phyloP scores from a whole-genome alignment of 2,329 filamentous ascomycete species.

The Ophiobolus disseminans region DNA sequence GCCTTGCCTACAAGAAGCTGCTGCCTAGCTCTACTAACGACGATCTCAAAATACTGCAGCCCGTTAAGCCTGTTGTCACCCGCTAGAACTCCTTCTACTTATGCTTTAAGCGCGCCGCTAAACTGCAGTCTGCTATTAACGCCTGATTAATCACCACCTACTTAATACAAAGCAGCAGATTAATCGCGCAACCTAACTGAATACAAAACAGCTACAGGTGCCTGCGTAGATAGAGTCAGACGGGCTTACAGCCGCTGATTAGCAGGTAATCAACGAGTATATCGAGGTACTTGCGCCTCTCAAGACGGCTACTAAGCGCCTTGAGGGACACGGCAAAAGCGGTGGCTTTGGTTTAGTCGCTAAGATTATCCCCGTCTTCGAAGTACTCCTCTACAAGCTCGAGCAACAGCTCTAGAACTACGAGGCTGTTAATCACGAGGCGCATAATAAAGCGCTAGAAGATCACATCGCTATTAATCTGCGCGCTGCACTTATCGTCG shows the following conservation, averaged over 20 bases:
- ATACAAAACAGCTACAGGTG: neutral
- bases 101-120: conserved; percentile 2
- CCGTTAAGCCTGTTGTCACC: conserved; percentile 3
- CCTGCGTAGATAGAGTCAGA: neutral
- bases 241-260: conserved; percentile 2
- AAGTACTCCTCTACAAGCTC: neutral
- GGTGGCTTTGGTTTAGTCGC: neutral
- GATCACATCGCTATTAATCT: neutral
- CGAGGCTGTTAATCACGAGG: neutral
- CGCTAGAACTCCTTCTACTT: conserved; percentile 1
- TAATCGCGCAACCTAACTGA: neutral
- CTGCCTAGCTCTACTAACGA: neutral
- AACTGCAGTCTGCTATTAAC: neutral
- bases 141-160: conserved; percentile 1
- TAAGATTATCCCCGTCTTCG: conserved; percentile 6
- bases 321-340: neutral
- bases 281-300: conserved; percentile 1
- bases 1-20: neutral
- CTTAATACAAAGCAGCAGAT: too few species aligned
- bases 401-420: neutral
- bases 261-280: conserved; percentile 3
- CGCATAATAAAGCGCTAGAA: neutral
- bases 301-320: neutral
- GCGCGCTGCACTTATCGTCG: too few species aligned
- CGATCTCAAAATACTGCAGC: neutral